Base-by-base conservation (phyloP, 108 stramenopile species). In the Mayamaea pseudoterrestris region DNA sequence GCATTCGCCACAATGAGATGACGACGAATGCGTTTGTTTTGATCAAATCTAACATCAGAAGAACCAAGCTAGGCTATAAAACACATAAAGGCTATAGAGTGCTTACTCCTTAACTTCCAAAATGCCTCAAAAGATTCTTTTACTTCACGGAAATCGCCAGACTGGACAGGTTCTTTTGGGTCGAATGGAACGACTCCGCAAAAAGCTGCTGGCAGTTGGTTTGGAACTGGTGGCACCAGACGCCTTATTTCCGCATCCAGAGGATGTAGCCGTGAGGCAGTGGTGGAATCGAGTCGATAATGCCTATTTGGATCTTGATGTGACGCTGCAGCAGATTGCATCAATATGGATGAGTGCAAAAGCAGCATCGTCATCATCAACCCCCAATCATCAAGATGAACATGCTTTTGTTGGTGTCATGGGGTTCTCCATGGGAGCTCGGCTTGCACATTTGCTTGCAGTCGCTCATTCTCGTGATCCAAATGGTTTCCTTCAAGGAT, bases 71-170 rank as follows among this genome's bases (percentile, higher is more conserved):
- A n/a, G n/a, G n/a, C n/a, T n/a, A n/a, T n/a, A n/a, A n/a, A n/a
- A n/a, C n/a, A n/a, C n/a, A n/a, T n/a, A n/a, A n/a, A n/a, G n/a
- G n/a, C n/a, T n/a, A n/a, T n/a, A 20, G n/a, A 41, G 6, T 43
- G 20, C 7, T 24, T 6, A n/a, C 39, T 43, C 5, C 8, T 14
- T 6, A 11, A 9, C 21, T 13, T 5, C n/a, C 9, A n/a, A 6
- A 11, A 5, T 8, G 26, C 23, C 20, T 3, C 2, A 44, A 21
- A 16, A 54, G 53, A 46, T 83, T 31, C 69, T 84, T 5, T 11
- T 87, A 5, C 41, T 87, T 2, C 85, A 87, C 32, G 85, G 85
- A 0, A 80, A 71, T 69, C 75, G 78, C 21, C 85, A 87, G 46
- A 79, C 80, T 7, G 85, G 85, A 23, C 60, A 75, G 25, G 30